Evolutionary conservation across 768 basidiomycete genomes (phyloP).

Genomic region (Suillus tomentosus): DNA sequence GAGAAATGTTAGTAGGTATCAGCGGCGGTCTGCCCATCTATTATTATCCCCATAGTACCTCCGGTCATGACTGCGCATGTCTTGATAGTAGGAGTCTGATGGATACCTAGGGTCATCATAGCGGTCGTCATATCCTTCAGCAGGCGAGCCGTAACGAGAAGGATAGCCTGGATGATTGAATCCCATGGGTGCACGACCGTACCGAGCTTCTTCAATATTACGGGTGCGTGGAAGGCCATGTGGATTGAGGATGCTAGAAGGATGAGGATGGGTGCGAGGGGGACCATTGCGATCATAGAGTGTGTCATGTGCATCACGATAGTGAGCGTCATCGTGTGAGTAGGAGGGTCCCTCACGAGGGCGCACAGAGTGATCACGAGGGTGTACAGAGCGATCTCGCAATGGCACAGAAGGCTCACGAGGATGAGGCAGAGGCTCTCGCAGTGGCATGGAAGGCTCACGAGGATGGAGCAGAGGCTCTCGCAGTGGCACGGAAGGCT

Average conservation of each 20-base stretch:
- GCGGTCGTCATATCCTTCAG: background rate
- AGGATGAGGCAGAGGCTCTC: too few relatives aligned
- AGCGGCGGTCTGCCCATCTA: background rate
- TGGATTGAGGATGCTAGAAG: background rate
- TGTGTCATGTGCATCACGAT: background rate
- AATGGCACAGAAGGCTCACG: too few relatives aligned
- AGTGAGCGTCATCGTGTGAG: background rate
- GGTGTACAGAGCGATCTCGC: background rate
- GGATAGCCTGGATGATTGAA: background rate
- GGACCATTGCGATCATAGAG: background rate
- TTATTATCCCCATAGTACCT: conserved; percentile 1
- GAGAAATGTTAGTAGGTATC: background rate
- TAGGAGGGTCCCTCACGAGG: background rate
- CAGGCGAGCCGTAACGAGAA: background rate
- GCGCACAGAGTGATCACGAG: background rate
- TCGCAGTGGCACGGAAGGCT: too few relatives aligned
- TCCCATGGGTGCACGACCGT: background rate
- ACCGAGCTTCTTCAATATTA: background rate
- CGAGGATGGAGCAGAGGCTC: too few relatives aligned
- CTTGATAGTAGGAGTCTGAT: background rate
- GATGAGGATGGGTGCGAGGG: background rate
- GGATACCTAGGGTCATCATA: conserved; percentile 1
- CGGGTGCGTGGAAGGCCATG: background rate
- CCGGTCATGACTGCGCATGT: background rate
- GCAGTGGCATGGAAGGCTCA: too few relatives aligned